A percentile compares a stretch with the other conserved stretches of the same genome.
phyloP scores from a whole-genome alignment of 495 filamentous ascomycete genomes.

The Cairneyella variabilis region DNA sequence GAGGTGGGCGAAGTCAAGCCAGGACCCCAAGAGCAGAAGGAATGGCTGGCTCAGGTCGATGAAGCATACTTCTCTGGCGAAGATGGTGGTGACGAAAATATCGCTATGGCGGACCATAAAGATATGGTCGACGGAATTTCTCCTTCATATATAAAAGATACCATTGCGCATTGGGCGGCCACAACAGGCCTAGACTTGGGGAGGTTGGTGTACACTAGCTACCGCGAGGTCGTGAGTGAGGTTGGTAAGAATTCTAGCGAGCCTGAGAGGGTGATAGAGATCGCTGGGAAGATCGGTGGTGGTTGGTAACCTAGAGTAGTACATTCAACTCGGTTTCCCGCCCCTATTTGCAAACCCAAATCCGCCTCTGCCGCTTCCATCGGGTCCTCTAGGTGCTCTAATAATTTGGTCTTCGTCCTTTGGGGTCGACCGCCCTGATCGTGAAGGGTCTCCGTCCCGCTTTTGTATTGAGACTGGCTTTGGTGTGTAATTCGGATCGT shows the following conservation, averaged over 20 bases:
- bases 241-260: conserved; percentile 73
- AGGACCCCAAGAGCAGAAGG: conserved; percentile 70
- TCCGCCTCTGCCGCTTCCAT: conserved; percentile 69
- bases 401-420: conserved; percentile 48
- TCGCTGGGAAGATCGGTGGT: conserved; percentile 89
- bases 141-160: conserved; percentile 49
- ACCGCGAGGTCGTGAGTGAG: conserved; percentile 89
- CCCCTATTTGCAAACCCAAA: conserved; percentile 44
- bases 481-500: conserved; percentile 66
- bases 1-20: conserved; percentile 45
- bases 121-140: conserved; percentile 53
- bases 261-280: conserved; percentile 79
- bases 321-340: conserved; percentile 23
- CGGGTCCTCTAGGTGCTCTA: conserved; percentile 69
- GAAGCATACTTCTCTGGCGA: conserved; percentile 90
- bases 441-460: conserved; percentile 41
- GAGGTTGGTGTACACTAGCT: conserved; percentile 78
- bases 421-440: conserved; percentile 39
- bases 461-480: conserved; percentile 54
- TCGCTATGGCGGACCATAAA: conserved; percentile 1
- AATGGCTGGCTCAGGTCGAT: conserved; percentile 83
- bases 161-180: conserved; percentile 68
- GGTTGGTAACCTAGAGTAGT: conserved; percentile 68
- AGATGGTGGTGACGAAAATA: conserved; percentile 44
- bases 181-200: conserved; percentile 65